These are phyloP conservation scores for Ehretia macrophylla DNA, from an alignment of 257 asterid genomes.

Conservation along the genomic window DNA sequence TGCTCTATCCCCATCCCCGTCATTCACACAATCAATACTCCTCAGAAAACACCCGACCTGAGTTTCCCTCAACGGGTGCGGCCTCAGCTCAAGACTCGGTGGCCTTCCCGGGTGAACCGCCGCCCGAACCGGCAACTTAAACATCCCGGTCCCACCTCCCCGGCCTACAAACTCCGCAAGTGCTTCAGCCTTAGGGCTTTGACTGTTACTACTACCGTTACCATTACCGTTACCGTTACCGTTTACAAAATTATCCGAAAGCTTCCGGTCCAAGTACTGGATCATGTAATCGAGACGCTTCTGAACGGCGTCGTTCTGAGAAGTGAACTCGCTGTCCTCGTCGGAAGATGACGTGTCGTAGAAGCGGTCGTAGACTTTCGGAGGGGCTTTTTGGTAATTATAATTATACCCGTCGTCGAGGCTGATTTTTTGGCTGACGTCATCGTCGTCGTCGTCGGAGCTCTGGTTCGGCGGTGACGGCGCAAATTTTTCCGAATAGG, in stretches of 20 bases:
- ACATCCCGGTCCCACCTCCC: constrained; percentile 66
- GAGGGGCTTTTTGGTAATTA: constrained; percentile 34
- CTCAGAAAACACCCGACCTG: constrained; percentile 78
- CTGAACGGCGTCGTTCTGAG: constrained; percentile 48
- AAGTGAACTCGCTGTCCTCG: constrained; percentile 48
- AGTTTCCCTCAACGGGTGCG: constrained; percentile 78
- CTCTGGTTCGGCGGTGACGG: constrained; percentile 25
- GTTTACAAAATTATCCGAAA: constrained; percentile 37
- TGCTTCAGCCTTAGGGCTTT: constrained; percentile 28
- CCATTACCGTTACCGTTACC: constrained; percentile 8
- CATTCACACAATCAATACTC: constrained; percentile 46
- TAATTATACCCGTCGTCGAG: constrained; percentile 17
- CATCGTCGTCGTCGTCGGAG: constrained; percentile 30
- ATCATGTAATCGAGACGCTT: constrained; percentile 87
- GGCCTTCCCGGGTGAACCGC: constrained; percentile 75
- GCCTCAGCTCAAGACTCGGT: constrained; percentile 76
- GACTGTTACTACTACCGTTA: constrained; percentile 1
- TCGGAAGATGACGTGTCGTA: constrained; percentile 63
- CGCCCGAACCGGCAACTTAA: constrained; percentile 57
- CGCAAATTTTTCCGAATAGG: constrained; percentile 38
- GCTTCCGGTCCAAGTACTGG: constrained; percentile 74
- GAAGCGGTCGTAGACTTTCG: constrained; percentile 78
- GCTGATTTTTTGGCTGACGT: constrained; percentile 25
- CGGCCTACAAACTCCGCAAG: constrained; percentile 62
- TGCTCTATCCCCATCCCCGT: constrained; percentile 58